Evolutionary conservation across 2,329 filamentous ascomycete genomes (phyloP).

Genomic region (Pleoardoris graminearum): DNA sequence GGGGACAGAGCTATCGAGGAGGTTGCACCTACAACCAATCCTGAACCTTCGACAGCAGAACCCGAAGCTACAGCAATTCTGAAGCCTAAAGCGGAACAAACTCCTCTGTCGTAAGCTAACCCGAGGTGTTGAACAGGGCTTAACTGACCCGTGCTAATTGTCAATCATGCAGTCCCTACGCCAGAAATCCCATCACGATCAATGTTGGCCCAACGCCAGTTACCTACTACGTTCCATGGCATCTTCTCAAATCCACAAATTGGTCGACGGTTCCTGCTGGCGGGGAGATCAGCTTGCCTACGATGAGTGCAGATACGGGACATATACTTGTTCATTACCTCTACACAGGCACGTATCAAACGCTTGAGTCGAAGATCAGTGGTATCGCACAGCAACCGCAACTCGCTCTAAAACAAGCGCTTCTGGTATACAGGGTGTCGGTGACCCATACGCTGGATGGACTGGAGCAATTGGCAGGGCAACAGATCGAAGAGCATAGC

Average conservation of each 20-base stretch:
- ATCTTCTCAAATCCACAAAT: constrained; percentile 1
- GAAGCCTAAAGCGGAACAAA: background rate
- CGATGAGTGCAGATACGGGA: background rate
- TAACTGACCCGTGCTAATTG: background rate
- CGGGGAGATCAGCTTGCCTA: constrained; percentile 5
- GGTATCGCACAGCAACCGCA: constrained; percentile 1
- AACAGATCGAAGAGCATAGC: background rate
- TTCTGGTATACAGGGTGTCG: constrained; percentile 1
- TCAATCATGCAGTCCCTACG: constrained; percentile 2
- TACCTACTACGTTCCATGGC: constrained; percentile 5
- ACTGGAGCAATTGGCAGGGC: constrained; percentile 2
- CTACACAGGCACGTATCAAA: constrained; percentile 4
- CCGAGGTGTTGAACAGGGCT: background rate
- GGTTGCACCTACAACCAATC: background rate
- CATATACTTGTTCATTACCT: constrained; percentile 9
- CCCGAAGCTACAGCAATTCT: background rate
- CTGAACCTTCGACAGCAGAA: constrained; percentile 1
- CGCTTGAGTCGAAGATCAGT: background rate
- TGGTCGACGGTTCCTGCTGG: background rate
- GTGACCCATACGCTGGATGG: background rate
- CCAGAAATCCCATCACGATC: background rate
- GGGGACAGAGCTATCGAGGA: background rate
- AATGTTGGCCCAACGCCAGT: background rate
- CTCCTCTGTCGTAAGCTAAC: constrained; percentile 1
- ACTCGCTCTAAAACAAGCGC: constrained; percentile 3